A percentile compares a stretch with the other conserved stretches of the same genome.
Conservation (phyloP, 1,284 basidiomycete species). For the Cutaneotrichosporon spelunceum region DNA sequence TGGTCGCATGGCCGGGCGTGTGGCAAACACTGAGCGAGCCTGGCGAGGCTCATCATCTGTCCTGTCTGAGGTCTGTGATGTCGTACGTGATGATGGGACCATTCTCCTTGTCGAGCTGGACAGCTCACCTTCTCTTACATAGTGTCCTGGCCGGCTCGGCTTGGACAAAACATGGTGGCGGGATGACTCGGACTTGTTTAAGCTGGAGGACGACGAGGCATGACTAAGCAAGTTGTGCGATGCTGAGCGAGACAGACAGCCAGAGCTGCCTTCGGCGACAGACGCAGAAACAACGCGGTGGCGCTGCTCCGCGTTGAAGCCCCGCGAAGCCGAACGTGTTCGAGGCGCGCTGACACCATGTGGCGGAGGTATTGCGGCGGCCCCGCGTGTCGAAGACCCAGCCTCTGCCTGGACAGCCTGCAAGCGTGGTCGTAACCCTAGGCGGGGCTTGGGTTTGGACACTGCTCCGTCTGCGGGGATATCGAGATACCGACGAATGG, state of each 20-base stretch:
- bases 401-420: constrained; percentile 10
- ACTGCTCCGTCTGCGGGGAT: constrained; percentile 31
- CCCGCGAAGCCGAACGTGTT: not conserved
- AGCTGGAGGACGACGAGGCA: constrained; percentile 10
- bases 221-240: not conserved
- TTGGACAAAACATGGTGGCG: constrained; percentile 23
- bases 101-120: constrained; percentile 18
- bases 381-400: constrained; percentile 5
- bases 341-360: not conserved
- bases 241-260: not conserved
- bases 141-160: constrained; percentile 25
- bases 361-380: constrained; percentile 4
- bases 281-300: constrained; percentile 1
- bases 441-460: constrained; percentile 19
- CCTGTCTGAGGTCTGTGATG: constrained; percentile 5
- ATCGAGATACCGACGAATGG: constrained; percentile 51
- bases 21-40: not conserved
- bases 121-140: not conserved
- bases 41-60: not conserved
- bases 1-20: not conserved
- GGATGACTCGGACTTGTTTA: constrained; percentile 3
- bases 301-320: not conserved
- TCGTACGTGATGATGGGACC: constrained; percentile 27
- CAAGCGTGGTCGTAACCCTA: constrained; percentile 14
- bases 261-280: not conserved